A percentile compares a stretch with the other conserved stretches of the same genome.
Conservation (phyloP, 805 yeast genomes). For the Priceomyces haplophilus region DNA sequence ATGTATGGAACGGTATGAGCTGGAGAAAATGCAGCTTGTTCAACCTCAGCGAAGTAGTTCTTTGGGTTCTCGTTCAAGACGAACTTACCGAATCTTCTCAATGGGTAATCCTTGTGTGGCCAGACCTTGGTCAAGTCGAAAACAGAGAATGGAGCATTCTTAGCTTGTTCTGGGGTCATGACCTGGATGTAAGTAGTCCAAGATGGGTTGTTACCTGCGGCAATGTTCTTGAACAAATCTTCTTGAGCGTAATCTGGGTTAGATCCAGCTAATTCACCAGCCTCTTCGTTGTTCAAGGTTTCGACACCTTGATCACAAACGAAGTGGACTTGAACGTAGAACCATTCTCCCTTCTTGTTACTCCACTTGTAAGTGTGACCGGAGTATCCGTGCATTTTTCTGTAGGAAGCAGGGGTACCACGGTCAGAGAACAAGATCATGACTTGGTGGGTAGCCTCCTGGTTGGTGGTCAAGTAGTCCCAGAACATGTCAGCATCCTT, state of each 20-base stretch:
- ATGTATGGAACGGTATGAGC: slow-evolving; percentile 70
- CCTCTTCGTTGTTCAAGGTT: slow-evolving; percentile 59
- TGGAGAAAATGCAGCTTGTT: slow-evolving; percentile 66
- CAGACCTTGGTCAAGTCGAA: slow-evolving; percentile 90
- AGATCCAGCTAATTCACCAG: slow-evolving; percentile 62
- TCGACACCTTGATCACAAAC: slow-evolving; percentile 60
- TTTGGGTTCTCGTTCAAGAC: slow-evolving; percentile 78
- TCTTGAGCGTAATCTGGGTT: slow-evolving; percentile 82
- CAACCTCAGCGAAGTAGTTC: slow-evolving; percentile 76
- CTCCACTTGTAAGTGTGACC: slow-evolving; percentile 85
- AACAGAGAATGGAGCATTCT: slow-evolving; percentile 72
- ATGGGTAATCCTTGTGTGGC: slow-evolving; percentile 85
- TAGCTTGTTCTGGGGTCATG: slow-evolving; percentile 81
- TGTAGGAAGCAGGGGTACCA: slow-evolving; percentile 73
- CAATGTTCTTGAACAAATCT: slow-evolving; percentile 77
- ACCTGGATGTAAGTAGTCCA: slow-evolving; percentile 86
- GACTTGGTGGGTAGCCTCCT: slow-evolving; percentile 73
- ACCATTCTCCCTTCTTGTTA: slow-evolving; percentile 71
- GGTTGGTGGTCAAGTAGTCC: slow-evolving; percentile 75
- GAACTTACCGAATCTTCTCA: slow-evolving; percentile 80
- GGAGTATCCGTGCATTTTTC: slow-evolving; percentile 82
- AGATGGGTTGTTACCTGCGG: slow-evolving; percentile 71
- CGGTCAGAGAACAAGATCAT: slow-evolving; percentile 72
- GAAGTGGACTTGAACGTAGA: slow-evolving; percentile 75
- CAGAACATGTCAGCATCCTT: slow-evolving; percentile 81